These are phyloP conservation scores for Exophiala xenobiotica DNA, from an alignment of 2,329 filamentous ascomycete species.

Conservation along the genomic window DNA sequence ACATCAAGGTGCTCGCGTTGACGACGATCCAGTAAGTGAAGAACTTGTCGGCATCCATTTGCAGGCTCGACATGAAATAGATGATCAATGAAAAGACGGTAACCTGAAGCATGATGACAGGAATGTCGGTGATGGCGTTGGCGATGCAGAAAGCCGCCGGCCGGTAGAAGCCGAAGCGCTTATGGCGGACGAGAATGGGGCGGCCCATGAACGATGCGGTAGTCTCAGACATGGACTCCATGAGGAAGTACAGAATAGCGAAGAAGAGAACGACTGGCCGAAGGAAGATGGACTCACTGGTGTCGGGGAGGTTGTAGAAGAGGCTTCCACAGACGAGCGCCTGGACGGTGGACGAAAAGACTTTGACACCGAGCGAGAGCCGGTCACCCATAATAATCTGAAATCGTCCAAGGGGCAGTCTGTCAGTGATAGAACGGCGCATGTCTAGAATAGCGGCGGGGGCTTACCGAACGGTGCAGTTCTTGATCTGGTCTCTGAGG, in stretches of 20 bases:
- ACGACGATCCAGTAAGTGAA: constrained; percentile 61
- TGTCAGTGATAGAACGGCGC: constrained; percentile 50
- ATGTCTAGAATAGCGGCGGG: no score
- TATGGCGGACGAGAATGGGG: constrained; percentile 87
- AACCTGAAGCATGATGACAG: constrained; percentile 60
- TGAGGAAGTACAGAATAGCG: constrained; percentile 60
- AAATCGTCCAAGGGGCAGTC: constrained; percentile 61
- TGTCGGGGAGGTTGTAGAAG: constrained; percentile 62
- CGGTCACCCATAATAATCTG: constrained; percentile 66
- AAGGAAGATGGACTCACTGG: constrained; percentile 60
- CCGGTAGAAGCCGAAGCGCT: constrained; percentile 83
- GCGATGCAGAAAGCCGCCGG: constrained; percentile 78
- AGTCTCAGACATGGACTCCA: constrained; percentile 66
- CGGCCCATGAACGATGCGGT: constrained; percentile 82
- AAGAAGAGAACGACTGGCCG: constrained; percentile 66
- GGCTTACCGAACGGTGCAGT: no score
- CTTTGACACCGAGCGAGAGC: constrained; percentile 62
- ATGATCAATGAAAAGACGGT: constrained; percentile 57
- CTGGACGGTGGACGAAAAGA: constrained; percentile 55
- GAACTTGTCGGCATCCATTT: constrained; percentile 52
- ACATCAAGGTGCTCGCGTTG: constrained; percentile 53
- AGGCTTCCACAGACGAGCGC: constrained; percentile 64
- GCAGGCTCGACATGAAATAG: constrained; percentile 65
- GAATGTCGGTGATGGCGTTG: constrained; percentile 50
- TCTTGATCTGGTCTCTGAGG: no score